Base-by-base conservation (phyloP, 768 basidiomycete genomes). In the Lactarius hatsudake region DNA sequence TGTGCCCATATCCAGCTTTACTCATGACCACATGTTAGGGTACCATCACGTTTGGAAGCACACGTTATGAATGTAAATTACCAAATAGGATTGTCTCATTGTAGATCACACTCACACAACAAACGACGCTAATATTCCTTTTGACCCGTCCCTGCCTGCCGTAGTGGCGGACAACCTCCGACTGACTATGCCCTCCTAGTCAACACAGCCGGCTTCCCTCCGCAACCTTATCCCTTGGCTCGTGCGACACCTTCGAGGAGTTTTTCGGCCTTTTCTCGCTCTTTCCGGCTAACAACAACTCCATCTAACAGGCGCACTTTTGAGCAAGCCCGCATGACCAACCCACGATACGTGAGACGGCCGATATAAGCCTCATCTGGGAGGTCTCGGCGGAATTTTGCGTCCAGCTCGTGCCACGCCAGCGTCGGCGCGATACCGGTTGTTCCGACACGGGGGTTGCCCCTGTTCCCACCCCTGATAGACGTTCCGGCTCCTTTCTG, bases 351-450 rank as follows among this genome's bases (percentile, higher is more conserved):
- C 55, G 87, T 91, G 38, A 96, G 81, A 48, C 96, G 86, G 28
- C 91, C 91, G 58, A 91, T 85, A 75, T 98, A 98, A 76, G 84
- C 85, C 59, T 85, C 88, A 78, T 98, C 92, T 59, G 96, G 96
- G 59, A 99, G 83, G 70, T 91, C 89, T 74, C 90, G 88, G 23
- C 96, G 87, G 82, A 96, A 98, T 74, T 89, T 89, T 18, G 81
- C 79, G 78, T 98, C 96, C 76, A 93, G 79, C 71, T 87, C 87
- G 71, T 86, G 81, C 93, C 94, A 97, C 64, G 70, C 58, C 64
- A 57, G 61, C 61, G 58, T 62, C 56, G 69, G 66, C 57, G 57
- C 65, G 40, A 54, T 62, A 61, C 43, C 63, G 42, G 64, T 70
- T 69, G 43, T 67, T 59, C 69, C 62, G 62, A 53, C 65, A 54